Percentiles rank a stretch among this genome's conserved stretches.
phyloP scores from a whole-genome alignment of 306 rosid species.

The Phaseolus lunatus region DNA sequence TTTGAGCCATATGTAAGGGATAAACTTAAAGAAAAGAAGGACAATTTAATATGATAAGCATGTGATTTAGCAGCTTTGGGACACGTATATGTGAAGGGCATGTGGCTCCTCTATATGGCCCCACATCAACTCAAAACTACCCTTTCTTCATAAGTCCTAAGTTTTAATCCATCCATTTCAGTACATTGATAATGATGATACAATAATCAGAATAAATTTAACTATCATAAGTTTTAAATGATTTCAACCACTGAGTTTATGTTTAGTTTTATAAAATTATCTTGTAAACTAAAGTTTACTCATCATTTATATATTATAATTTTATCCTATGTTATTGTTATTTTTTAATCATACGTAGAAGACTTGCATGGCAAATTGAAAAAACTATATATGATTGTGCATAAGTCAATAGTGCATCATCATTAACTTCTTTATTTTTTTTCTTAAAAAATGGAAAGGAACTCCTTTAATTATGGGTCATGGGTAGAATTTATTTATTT shows the following conservation, averaged over 20 bases:
- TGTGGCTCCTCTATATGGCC: conserved; percentile 20
- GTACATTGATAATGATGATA: too few species aligned
- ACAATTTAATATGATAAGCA: conserved; percentile 18
- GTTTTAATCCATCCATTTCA: not conserved
- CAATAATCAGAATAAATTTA: too few species aligned
- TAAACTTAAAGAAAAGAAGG: not conserved
- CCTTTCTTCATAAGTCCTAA: not conserved
- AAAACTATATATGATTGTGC: not conserved
- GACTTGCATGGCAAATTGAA: not conserved
- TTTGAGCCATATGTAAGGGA: conserved; percentile 18
- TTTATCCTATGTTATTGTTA: too few species aligned
- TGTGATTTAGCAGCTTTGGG: conserved; percentile 44
- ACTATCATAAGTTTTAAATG: too few species aligned
- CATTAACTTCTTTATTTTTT: not conserved
- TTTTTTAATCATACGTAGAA: not conserved
- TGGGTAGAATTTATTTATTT: too few species aligned
- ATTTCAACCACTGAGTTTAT: too few species aligned
- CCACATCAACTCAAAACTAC: conserved; percentile 30
- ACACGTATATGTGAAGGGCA: conserved; percentile 10
- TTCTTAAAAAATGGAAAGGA: not conserved
- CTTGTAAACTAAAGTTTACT: too few species aligned
- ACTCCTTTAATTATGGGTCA: too few species aligned
- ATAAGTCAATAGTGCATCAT: conserved; percentile 7
- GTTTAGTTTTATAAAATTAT: too few species aligned
- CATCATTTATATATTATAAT: too few species aligned